Percentiles rank a stretch among this genome's conserved stretches.
Conservation (phyloP, 192 early-diverging fungal species). For the Coemansia sp. region DNA sequence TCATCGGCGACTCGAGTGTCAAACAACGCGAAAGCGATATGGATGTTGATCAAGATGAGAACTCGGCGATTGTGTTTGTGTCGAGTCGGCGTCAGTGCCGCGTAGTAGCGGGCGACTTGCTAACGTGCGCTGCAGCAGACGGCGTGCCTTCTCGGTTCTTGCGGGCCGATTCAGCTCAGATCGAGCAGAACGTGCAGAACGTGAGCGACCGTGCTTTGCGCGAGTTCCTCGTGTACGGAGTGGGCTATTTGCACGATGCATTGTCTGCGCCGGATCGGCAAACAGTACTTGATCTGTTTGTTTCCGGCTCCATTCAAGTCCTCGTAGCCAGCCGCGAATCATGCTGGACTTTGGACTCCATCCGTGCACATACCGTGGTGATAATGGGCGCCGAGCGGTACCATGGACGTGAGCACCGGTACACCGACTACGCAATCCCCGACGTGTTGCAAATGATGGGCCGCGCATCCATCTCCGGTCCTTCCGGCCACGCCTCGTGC, state of each 20-base stretch:
- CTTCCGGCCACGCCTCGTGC: constrained; percentile 50
- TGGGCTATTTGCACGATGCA: constrained; percentile 93
- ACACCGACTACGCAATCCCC: constrained; percentile 92
- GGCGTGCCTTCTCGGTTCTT: constrained; percentile 73
- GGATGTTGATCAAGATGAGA: constrained; percentile 11
- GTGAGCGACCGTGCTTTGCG: constrained; percentile 74
- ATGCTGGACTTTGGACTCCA: constrained; percentile 81
- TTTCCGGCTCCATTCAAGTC: constrained; percentile 78
- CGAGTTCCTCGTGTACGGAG: constrained; percentile 72
- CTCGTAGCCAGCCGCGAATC: constrained; percentile 87
- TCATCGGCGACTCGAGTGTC: constrained; percentile 9
- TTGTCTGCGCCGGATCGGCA: constrained; percentile 70
- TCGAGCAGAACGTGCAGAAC: constrained; percentile 60
- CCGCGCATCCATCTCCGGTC: constrained; percentile 58
- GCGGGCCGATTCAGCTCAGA: constrained; percentile 59
- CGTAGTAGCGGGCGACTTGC: constrained; percentile 80
- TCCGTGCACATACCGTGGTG: constrained; percentile 78
- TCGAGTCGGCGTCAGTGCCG: constrained; percentile 86
- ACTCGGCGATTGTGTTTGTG: constrained; percentile 88
- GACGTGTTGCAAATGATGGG: constrained; percentile 99
- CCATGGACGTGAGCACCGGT: constrained; percentile 91
- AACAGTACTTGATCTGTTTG: constrained; percentile 74
- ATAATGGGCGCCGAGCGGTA: constrained; percentile 98
- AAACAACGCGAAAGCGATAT: background rate
- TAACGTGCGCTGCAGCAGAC: constrained; percentile 78